Evolutionary conservation across 1,139 yeast species (phyloP).

Genomic region (Pichia sp.): DNA sequence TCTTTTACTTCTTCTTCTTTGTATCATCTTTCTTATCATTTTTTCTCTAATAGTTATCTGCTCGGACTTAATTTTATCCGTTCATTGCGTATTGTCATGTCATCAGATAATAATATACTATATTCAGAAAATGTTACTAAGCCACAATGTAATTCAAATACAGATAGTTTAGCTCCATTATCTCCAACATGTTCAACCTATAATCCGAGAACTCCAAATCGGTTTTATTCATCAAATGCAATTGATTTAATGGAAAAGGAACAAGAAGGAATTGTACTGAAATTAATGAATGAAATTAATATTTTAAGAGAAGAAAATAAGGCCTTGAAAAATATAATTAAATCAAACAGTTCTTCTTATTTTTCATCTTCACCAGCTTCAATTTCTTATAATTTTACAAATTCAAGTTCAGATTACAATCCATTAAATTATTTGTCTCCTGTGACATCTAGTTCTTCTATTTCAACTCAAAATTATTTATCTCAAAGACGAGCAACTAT

Average conservation of each 20-base stretch:
- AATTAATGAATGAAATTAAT: slow-evolving; percentile 51
- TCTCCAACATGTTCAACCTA: background rate
- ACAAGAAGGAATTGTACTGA: slow-evolving; percentile 60
- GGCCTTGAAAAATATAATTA: slow-evolving; percentile 23
- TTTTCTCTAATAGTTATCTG: no score
- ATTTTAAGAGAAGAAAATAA: slow-evolving; percentile 47
- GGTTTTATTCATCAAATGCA: no score
- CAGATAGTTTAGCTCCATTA: background rate
- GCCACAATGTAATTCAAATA: no score
- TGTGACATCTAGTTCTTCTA: background rate
- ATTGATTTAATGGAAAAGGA: slow-evolving; percentile 63
- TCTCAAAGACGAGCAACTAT: slow-evolving; percentile 23
- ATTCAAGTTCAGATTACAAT: no score
- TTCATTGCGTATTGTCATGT: no score
- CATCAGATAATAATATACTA: no score
- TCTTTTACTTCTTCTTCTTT: no score
- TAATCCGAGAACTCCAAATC: no score
- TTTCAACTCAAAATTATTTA: background rate
- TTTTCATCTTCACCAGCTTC: slow-evolving; percentile 10
- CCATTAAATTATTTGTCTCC: slow-evolving; percentile 8
- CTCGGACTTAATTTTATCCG: no score
- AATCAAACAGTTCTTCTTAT: slow-evolving; percentile 12
- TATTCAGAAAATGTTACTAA: background rate
- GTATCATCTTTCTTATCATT: no score
- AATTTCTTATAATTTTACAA: background rate